Evolutionary conservation across 257 asterid species (phyloP), one percentile per base, ranked within the genome.

Genomic region (Catharanthus roseus): DNA sequence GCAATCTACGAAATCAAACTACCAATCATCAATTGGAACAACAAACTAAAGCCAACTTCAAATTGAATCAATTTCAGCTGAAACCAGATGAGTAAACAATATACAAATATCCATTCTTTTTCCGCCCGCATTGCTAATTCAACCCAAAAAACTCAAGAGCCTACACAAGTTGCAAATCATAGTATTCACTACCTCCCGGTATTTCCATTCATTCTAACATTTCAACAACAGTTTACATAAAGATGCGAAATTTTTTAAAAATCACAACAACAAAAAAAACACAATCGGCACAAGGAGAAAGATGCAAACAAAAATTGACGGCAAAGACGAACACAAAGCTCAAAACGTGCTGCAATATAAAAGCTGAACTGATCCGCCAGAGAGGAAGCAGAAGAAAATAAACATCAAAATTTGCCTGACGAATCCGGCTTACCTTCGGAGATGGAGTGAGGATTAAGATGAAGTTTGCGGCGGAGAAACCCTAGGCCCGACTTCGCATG

Each of bases 341-440:
- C 24, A 6, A 9, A 3, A 6, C 10, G 7, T 57, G 62, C 41
- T 13, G 41, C 16, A 15, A 58, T 58, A 4, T 11, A 58, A 16
- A 29, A 28, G 38, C 61, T 23, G 15, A 56, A 56, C 10, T 56
- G 36, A 54, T 53, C n/a, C 16, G 0, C 31, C 63, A 56, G 36
- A 0, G 10, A 60, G 13, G 33, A 60, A 31, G 18, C 5, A 31
- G 10, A 62, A 2, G 45, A 34, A 34, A 8, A 16, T 26, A 67
- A 49, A 29, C 58, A 44, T 9, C 8, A 31, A 28, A 7, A 47
- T 21, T 60, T 21, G 47, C 26, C 9, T 10, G 26, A 9, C 10
- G 28, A 49, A 18, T 26, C 49, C 58, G 33, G 67, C 75, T 31
- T n/a, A 72, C 76, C 76, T 58, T 62, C 23, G 67, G 39, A 51